Percentiles rank a stretch among this genome's conserved stretches.
Conservation (phyloP, 1,139 yeast genomes). For the Debaryomycetaceae sp. region DNA sequence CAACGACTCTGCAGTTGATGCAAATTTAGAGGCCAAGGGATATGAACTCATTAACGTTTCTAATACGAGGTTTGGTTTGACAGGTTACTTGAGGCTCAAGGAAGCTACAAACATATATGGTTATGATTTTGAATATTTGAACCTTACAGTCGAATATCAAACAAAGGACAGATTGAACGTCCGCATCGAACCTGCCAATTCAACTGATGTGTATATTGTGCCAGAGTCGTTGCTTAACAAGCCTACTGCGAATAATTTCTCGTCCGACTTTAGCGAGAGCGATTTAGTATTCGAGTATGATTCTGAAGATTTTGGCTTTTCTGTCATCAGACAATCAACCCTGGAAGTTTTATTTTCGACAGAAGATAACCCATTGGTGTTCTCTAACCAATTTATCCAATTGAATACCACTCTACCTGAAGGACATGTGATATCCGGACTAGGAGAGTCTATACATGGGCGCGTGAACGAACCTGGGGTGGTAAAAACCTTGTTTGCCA, state of each 20-base stretch:
- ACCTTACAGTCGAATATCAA: slow-evolving; percentile 26
- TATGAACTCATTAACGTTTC: slow-evolving; percentile 17
- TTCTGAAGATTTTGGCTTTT: slow-evolving; percentile 22
- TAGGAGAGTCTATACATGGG: slow-evolving; percentile 30
- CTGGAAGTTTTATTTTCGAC: slow-evolving; percentile 25
- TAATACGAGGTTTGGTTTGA: slow-evolving; percentile 15
- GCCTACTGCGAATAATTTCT: slow-evolving; percentile 13
- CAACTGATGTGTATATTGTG: slow-evolving; percentile 21
- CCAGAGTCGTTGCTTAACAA: slow-evolving; percentile 20
- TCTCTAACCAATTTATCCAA: slow-evolving; percentile 28
- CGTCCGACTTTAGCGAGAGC: slow-evolving; percentile 11
- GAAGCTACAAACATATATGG: slow-evolving; percentile 28
- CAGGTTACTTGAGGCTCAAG: slow-evolving; percentile 18
- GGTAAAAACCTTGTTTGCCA: slow-evolving; percentile 22
- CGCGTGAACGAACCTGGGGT: slow-evolving; percentile 23
- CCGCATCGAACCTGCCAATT: slow-evolving; percentile 20
- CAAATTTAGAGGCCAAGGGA: slow-evolving; percentile 24
- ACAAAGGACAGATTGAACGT: slow-evolving; percentile 20
- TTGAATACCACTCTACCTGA: slow-evolving; percentile 24
- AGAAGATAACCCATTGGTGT: slow-evolving; percentile 26
- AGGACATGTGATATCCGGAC: slow-evolving; percentile 23
- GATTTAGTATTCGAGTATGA: slow-evolving; percentile 20
- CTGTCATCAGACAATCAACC: slow-evolving; percentile 19
- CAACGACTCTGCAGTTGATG: slow-evolving; percentile 22
- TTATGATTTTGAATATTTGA: slow-evolving; percentile 22